Conservation (phyloP, 2,329 filamentous ascomycete species). For the Pyrenophora teres region DNA sequence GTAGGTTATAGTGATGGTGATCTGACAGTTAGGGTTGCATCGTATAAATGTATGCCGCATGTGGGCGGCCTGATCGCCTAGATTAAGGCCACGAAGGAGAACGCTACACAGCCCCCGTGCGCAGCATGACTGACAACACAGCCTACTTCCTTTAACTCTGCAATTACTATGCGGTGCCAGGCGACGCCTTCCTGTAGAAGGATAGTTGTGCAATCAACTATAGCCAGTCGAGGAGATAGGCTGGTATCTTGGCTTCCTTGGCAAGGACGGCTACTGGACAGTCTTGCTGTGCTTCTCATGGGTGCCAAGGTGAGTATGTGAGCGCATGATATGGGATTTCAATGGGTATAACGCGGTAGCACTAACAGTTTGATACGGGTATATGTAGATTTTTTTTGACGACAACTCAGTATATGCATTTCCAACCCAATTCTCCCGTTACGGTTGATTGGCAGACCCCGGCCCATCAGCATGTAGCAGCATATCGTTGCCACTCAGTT, state of each 20-base stretch:
- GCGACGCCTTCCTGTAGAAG: constrained; percentile 15
- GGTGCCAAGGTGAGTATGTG: background rate
- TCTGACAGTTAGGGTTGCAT: background rate
- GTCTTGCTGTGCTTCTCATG: too few relatives aligned
- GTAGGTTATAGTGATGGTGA: too few relatives aligned
- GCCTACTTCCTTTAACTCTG: constrained; percentile 14
- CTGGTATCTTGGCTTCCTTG: constrained; percentile 24
- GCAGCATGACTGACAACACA: constrained; percentile 22
- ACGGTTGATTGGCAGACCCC: too few relatives aligned
- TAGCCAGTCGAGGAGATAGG: constrained; percentile 10
- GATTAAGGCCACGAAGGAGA: too few relatives aligned
- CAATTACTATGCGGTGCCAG: constrained; percentile 3
- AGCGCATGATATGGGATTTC: background rate
- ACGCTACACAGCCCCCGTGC: constrained; percentile 11
- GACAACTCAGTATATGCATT: too few relatives aligned
- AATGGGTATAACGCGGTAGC: too few relatives aligned
- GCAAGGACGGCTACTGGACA: background rate
- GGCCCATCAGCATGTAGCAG: constrained; percentile 12
- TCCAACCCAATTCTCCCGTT: too few relatives aligned
- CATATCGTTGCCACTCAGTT: constrained; percentile 1
- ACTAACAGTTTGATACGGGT: too few relatives aligned
- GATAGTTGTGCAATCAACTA: constrained; percentile 11
- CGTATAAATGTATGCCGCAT: background rate
- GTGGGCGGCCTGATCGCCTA: background rate
- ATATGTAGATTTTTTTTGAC: too few relatives aligned